These are phyloP conservation scores for Monosporascus sp. DNA, from an alignment of 2,329 filamentous ascomycete species.

Conservation along the genomic window DNA sequence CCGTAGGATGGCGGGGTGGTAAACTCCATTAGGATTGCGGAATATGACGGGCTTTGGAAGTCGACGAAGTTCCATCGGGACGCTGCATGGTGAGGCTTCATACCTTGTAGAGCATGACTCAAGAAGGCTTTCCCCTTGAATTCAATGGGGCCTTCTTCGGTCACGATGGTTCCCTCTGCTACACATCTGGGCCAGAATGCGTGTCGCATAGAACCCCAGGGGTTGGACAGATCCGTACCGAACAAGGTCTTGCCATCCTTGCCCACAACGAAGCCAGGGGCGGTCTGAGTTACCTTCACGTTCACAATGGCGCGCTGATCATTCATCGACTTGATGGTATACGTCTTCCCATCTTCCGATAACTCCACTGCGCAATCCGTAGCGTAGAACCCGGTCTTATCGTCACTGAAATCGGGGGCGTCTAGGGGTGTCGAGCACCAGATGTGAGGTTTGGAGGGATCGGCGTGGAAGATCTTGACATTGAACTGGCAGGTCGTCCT, in stretches of 20 bases:
- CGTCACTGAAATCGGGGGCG: conserved; percentile 79
- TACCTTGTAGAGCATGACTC: conserved; percentile 84
- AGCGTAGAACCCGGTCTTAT: conserved; percentile 78
- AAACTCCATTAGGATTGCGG: conserved; percentile 92
- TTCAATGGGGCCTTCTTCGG: conserved; percentile 73
- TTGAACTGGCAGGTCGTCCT: conserved; percentile 92
- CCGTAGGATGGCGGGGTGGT: conserved; percentile 92
- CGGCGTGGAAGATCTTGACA: conserved; percentile 81
- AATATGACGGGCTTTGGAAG: conserved; percentile 83
- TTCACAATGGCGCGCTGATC: conserved; percentile 81
- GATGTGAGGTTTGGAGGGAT: conserved; percentile 65
- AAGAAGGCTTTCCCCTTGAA: conserved; percentile 77
- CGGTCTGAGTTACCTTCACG: conserved; percentile 67
- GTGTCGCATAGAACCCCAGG: conserved; percentile 91
- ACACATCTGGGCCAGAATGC: conserved; percentile 88
- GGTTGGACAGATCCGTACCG: conserved; percentile 77
- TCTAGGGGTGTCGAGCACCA: conserved; percentile 79
- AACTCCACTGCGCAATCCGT: conserved; percentile 81
- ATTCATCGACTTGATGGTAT: conserved; percentile 84
- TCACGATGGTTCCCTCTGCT: conserved; percentile 78
- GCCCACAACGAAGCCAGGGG: conserved; percentile 81
- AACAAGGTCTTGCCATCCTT: conserved; percentile 79
- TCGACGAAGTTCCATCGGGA: conserved; percentile 89
- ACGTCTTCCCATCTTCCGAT: conserved; percentile 74
- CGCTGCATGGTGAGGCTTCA: conserved; percentile 97